Conservation (phyloP, 2,329 filamentous ascomycete species). For the Colletotrichum acutatum region DNA sequence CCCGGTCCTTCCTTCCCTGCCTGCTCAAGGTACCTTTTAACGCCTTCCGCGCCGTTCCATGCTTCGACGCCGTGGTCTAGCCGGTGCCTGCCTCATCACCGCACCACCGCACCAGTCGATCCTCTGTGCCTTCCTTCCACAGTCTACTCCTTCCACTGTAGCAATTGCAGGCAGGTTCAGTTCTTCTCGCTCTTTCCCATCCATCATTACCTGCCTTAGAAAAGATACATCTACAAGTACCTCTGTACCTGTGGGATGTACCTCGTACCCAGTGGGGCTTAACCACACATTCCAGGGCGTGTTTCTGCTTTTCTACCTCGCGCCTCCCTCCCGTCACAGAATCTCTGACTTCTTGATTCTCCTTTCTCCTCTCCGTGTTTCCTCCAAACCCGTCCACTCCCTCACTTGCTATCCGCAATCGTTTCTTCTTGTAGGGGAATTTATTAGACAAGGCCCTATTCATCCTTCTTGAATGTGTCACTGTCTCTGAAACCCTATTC, state of each 20-base stretch:
- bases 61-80: background rate
- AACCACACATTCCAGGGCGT: constrained; percentile 27
- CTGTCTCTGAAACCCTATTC: constrained; percentile 12
- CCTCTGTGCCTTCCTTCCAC: background rate
- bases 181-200: background rate
- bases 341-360: background rate
- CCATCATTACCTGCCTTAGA: too few relatives aligned
- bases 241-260: too few relatives aligned
- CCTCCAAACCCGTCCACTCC: constrained; percentile 34
- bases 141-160: background rate
- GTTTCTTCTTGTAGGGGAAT: constrained; percentile 26
- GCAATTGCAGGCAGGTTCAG: background rate
- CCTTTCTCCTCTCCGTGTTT: constrained; percentile 23
- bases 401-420: constrained; percentile 29
- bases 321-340: constrained; percentile 19
- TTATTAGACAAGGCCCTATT: background rate
- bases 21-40: background rate
- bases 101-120: background rate
- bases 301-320: constrained; percentile 36
- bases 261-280: background rate
- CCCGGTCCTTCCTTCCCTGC: background rate
- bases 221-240: too few relatives aligned
- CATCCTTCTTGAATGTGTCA: background rate
- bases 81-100: background rate
- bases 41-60: background rate